Evolutionary conservation across 768 basidiomycete genomes (phyloP).

Genomic region (Tulasnella calospora): DNA sequence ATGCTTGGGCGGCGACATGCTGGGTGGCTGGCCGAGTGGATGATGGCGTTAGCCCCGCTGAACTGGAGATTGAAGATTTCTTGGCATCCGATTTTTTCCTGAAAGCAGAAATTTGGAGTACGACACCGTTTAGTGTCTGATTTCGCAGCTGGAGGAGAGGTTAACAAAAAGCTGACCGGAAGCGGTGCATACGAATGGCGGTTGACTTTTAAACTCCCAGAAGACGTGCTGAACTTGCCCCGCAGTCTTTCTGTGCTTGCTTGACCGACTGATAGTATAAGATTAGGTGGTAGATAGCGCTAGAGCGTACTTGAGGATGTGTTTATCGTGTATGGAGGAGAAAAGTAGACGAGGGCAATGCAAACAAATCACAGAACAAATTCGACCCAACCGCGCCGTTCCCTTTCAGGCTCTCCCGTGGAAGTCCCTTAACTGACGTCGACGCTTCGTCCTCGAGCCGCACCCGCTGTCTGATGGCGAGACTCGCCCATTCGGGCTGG

Average conservation of each 20-base stretch:
- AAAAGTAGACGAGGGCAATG: background rate
- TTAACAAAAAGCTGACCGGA: constrained; percentile 13
- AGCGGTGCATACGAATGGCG: constrained; percentile 20
- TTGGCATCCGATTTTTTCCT: constrained; percentile 78
- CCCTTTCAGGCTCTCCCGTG: background rate
- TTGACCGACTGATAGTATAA: background rate
- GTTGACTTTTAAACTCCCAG: background rate
- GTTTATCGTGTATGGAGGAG: background rate
- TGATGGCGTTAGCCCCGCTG: background rate
- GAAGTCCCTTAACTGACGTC: background rate
- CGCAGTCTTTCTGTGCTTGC: background rate
- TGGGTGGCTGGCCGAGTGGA: constrained; percentile 33
- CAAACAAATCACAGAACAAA: constrained; percentile 12
- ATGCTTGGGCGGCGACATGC: constrained; percentile 32
- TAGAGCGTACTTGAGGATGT: background rate
- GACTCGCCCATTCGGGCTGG: background rate
- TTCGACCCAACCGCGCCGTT: background rate
- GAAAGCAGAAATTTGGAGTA: background rate
- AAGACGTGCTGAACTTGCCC: background rate
- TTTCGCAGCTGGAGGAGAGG: background rate
- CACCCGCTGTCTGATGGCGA: background rate
- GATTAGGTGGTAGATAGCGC: background rate
- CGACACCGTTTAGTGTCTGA: background rate
- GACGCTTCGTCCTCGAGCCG: background rate
- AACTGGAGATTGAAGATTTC: constrained; percentile 33